Evolutionary conservation across 2,329 filamentous ascomycete genomes (phyloP).

Genomic region (Fusarium luffae): DNA sequence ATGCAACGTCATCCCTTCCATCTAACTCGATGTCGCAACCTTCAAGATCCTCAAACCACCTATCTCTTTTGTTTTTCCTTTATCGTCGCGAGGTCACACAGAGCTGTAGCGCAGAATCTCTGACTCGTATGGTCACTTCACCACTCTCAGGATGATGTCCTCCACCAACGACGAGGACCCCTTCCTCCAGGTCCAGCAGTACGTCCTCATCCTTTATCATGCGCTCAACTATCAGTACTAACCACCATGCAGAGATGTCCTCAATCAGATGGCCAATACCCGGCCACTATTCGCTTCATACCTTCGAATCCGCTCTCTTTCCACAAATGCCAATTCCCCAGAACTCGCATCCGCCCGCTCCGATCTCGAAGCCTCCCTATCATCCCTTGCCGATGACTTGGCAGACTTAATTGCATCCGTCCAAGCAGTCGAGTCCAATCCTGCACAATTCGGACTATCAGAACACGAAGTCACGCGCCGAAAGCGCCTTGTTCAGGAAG

Average conservation of each 20-base stretch:
- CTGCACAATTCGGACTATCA: conserved; percentile 86
- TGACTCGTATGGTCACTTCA: conserved; percentile 39
- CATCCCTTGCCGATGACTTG: conserved; percentile 82
- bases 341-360: conserved; percentile 83
- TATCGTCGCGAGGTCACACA: neutral
- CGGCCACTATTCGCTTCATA: conserved; percentile 94
- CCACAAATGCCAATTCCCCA: conserved; percentile 76
- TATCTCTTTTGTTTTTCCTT: conserved; percentile 4
- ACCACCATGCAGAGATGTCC: conserved; percentile 77
- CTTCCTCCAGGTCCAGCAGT: conserved; percentile 79
- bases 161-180: conserved; percentile 75
- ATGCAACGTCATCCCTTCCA: conserved; percentile 49
- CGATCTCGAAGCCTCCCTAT: conserved; percentile 74
- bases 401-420: conserved; percentile 89
- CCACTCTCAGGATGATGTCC: conserved; percentile 68
- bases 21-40: conserved; percentile 39
- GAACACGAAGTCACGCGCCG: conserved; percentile 83
- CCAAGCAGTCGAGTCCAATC: conserved; percentile 86
- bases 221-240: conserved; percentile 6
- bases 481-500: conserved; percentile 84
- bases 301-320: conserved; percentile 91
- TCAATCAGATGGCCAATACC: conserved; percentile 81
- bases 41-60: conserved; percentile 12
- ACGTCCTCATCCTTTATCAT: conserved; percentile 44
- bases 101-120: conserved; percentile 1